Base-by-base conservation (phyloP, 2,329 filamentous ascomycete genomes). In the Colletotrichum sp. region DNA sequence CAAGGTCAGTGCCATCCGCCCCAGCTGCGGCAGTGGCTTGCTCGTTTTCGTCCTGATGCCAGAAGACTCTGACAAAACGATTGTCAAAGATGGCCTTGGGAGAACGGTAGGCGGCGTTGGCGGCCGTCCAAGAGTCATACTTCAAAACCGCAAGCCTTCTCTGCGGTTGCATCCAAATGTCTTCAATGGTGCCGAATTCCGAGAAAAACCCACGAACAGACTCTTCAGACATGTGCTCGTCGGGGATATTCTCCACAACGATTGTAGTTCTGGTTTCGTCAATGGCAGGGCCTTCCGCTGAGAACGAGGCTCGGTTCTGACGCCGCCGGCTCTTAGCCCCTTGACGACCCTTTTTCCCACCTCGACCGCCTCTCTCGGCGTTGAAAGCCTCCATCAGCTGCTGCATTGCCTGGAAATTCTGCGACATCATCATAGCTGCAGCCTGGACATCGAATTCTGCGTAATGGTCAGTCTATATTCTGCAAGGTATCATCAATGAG, bases 11-110 rank as follows among this genome's bases (percentile, higher is more conserved):
- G 18, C 80, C 80, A 71, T 82, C 77, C 30, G 81, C 68, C 66
- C 78, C n/a, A 39, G 78, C 36, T 69, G 80, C 77, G 3, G 83
- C 81, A 14, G 83, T 75, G 4, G 80, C 81, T 57, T 88, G 85
- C 18, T 85, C 83, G 16, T 43, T 13, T 30, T 89, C 88, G 7
- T 90, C 89, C 79, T 92, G 93, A 81, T 92, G 90, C 95, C 95
- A 96, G 80, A 93, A 96, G 0, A 96, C 93, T 80, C 95, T 96
- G 65, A 97, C 95, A 79, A 97, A 97, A 13, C 95, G 89, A 79
- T 96, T 97, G 80, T 96, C 94, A 81, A 96, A 97, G 60, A 97
- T 93, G 63, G 93, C 93, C 81, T 95, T 95, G 0, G 95, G 95
- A 10, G 93, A 96, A 63, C 90, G 89, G 82, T 95, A 95, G 3